Conservation (phyloP, 805 yeast genomes). For the Starmerella khaoyaiensis region DNA sequence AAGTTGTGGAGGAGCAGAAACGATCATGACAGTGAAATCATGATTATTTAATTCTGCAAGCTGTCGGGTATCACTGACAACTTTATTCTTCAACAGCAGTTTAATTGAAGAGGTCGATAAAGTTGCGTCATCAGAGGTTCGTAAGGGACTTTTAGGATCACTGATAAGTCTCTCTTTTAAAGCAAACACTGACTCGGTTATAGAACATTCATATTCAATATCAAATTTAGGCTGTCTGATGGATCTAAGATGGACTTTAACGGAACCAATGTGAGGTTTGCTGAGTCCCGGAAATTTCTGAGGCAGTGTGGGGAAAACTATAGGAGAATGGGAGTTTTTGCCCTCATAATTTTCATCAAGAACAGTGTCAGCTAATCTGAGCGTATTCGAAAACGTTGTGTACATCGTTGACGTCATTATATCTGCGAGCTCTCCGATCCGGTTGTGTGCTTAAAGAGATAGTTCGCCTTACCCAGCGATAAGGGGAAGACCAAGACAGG, state of each 20-base stretch:
- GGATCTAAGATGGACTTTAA: constrained; percentile 41
- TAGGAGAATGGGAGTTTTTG: constrained; percentile 2
- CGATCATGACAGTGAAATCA: constrained; percentile 20
- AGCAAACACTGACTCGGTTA: constrained; percentile 21
- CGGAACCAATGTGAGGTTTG: neutral
- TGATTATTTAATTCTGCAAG: constrained; percentile 16
- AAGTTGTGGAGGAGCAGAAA: constrained; percentile 4
- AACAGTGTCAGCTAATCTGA: constrained; percentile 10
- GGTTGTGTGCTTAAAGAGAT: too few species aligned
- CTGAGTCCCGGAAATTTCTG: constrained; percentile 12
- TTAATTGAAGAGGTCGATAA: constrained; percentile 3
- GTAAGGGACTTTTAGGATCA: constrained; percentile 23
- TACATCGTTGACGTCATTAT: neutral
- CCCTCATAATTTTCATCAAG: constrained; percentile 14
- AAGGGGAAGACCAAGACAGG: too few species aligned
- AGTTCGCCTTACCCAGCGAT: too few species aligned
- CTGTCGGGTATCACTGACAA: constrained; percentile 19
- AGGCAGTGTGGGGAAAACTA: constrained; percentile 7
- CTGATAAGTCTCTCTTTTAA: constrained; percentile 25
- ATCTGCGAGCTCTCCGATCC: constrained; percentile 4
- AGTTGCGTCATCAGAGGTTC: constrained; percentile 2
- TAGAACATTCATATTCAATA: constrained; percentile 21
- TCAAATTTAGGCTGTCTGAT: constrained; percentile 61
- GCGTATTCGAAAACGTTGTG: constrained; percentile 8
- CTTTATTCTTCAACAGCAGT: constrained; percentile 19